phyloP scores from a whole-genome alignment of 345 rosid species.

The Dovyalis caffra region DNA sequence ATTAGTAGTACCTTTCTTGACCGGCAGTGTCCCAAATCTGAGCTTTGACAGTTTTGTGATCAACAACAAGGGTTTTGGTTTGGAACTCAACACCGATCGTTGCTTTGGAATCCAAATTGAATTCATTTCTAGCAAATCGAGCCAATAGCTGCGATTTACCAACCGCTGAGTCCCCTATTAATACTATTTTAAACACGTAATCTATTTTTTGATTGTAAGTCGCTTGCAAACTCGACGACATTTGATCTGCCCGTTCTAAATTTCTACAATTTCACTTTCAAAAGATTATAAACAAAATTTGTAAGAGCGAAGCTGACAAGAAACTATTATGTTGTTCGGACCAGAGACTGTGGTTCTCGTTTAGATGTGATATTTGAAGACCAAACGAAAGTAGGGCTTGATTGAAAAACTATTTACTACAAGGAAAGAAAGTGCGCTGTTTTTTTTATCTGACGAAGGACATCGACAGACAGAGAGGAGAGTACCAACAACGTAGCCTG shows the following conservation, averaged over 20 bases:
- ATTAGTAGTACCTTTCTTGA: slow-evolving; percentile 54
- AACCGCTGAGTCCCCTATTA: slow-evolving; percentile 71
- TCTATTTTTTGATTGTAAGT: slow-evolving; percentile 56
- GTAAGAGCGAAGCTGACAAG: too few relatives aligned
- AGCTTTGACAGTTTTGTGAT: slow-evolving; percentile 61
- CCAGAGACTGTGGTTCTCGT: neutral
- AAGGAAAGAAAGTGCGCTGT: neutral
- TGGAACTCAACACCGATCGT: too few relatives aligned
- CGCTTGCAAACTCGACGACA: slow-evolving; percentile 36
- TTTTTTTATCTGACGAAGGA: neutral
- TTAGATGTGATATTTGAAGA: neutral
- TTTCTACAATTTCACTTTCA: too few relatives aligned
- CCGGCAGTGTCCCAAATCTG: slow-evolving; percentile 87
- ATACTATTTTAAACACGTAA: slow-evolving; percentile 62
- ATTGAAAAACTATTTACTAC: neutral
- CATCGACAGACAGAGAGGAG: neutral
- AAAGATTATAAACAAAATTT: too few relatives aligned
- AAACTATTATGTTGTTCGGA: too few relatives aligned
- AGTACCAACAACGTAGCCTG: neutral
- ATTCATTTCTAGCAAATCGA: too few relatives aligned
- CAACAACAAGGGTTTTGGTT: slow-evolving; percentile 54
- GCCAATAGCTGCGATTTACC: slow-evolving; percentile 74
- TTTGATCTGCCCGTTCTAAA: too few relatives aligned
- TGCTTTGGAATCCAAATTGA: too few relatives aligned
- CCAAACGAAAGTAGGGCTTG: neutral